Evolutionary conservation across 331 rosid species (phyloP), one percentile per base, ranked within the genome.

Genomic region (Spiraea crenata): DNA sequence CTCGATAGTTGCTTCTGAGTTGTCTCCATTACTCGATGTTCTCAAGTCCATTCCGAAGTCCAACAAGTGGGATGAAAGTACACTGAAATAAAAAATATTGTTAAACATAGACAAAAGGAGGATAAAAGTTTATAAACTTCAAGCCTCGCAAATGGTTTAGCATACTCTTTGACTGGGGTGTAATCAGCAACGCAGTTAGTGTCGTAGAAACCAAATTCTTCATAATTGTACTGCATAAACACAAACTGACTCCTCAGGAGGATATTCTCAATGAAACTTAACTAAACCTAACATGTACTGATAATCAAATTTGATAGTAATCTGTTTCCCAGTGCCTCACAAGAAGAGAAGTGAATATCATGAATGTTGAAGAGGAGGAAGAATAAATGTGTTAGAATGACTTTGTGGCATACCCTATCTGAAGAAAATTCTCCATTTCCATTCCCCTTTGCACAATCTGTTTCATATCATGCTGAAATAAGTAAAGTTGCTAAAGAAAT

Each of bases 401-500:
- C 65, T 34, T 71, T 57, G 62, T 44, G 20, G 64, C 58, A 70
- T 86, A 88, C 99, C 90, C 72, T 84, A 71, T 78, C 83, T 3
- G 73, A 77, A 65, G 83, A 80, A 66, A 79, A 72, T 77, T 34
- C 83, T 56, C 59, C 73, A 56, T 79, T 59, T 72, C 66, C 82
- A 69, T 79, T 67, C 67, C 67, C 71, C 65, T 73, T 49, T 17
- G 77, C 46, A 69, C 79, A 76, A 54, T 91, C 97, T 95, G 97
- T 82, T 80, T 60, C 84, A 86, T 45, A 80, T 45, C 63, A 80
- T 25, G 57, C 52, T 38, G 70, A 75, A 71, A 80, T 57, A 69
- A 3, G 50, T 57, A 73, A 75, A 73, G 34, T 34, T 57, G 69
- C 65, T 76, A 41, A 75, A 48, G 63, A 48, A 71, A 44, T 16